Evolutionary conservation across 2,329 filamentous ascomycete species (phyloP).

Genomic region (Cladophialophora psammophila): DNA sequence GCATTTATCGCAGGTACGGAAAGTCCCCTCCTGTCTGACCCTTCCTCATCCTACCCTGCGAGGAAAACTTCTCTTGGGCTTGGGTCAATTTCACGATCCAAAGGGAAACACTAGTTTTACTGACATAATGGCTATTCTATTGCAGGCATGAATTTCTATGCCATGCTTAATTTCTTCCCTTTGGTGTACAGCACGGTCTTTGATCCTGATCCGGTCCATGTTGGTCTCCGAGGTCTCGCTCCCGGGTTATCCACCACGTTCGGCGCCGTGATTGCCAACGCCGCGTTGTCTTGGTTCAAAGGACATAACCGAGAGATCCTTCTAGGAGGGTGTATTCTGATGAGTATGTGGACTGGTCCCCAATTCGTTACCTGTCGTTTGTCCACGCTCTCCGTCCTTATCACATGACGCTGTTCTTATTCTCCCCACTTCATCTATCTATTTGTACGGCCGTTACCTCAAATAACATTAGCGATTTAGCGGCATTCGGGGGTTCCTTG

Average conservation of each 20-base stretch:
- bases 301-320: slow-evolving; percentile 32
- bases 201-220: slow-evolving; percentile 33
- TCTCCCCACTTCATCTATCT: background rate
- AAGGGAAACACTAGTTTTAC: background rate
- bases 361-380: background rate
- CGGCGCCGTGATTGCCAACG: slow-evolving; percentile 34
- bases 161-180: slow-evolving; percentile 37
- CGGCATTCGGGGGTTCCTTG: slow-evolving; percentile 54
- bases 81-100: background rate
- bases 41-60: background rate
- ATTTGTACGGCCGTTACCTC: background rate
- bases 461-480: slow-evolving; percentile 3
- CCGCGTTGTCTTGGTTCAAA: slow-evolving; percentile 32
- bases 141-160: slow-evolving; percentile 38
- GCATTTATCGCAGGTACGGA: slow-evolving; percentile 31
- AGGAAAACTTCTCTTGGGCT: background rate
- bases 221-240: slow-evolving; percentile 32
- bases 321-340: slow-evolving; percentile 23
- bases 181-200: slow-evolving; percentile 29
- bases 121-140: background rate
- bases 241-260: slow-evolving; percentile 32
- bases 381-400: background rate
- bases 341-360: slow-evolving; percentile 27
- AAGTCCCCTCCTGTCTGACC: background rate
- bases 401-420: background rate